These are phyloP conservation scores for Cichorium intybus DNA, from an alignment of 140 eudicot genomes.

Conservation along the genomic window DNA sequence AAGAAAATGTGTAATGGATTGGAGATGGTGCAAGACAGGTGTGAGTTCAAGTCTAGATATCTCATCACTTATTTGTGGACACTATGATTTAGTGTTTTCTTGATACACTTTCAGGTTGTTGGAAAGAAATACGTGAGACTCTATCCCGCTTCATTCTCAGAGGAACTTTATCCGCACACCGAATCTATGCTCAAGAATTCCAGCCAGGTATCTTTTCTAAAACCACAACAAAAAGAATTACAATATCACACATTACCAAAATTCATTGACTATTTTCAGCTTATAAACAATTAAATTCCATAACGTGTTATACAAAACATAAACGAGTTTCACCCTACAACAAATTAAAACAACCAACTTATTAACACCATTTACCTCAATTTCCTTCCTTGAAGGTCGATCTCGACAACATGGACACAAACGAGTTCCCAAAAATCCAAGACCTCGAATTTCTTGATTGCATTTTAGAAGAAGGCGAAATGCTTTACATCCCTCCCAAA, in stretches of 20 bases:
- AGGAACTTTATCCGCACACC: conserved; percentile 82
- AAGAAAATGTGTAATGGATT: no score
- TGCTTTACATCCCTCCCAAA: conserved; percentile 98
- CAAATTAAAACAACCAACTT: no score
- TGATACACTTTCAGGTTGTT: conserved; percentile 62
- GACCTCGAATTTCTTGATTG: conserved; percentile 82
- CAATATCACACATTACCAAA: no score
- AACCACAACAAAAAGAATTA: not conserved
- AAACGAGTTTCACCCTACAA: no score
- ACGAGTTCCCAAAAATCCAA: conserved; percentile 62
- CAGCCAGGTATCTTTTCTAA: conserved; percentile 65
- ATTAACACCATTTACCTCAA: no score
- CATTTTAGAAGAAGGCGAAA: conserved; percentile 93
- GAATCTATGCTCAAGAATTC: conserved; percentile 93
- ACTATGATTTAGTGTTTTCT: no score
- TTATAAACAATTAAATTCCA: no score
- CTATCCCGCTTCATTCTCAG: conserved; percentile 79
- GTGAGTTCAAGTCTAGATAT: no score
- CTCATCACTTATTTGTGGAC: no score
- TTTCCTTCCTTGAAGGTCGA: conserved; percentile 63
- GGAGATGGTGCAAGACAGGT: no score
- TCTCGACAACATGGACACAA: conserved; percentile 76
- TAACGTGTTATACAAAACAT: no score
- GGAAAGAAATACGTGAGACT: conserved; percentile 93
- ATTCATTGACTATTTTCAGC: no score